Evolutionary conservation across 306 rosid genomes (phyloP).

Genomic region (Glycyrrhiza uralensis): DNA sequence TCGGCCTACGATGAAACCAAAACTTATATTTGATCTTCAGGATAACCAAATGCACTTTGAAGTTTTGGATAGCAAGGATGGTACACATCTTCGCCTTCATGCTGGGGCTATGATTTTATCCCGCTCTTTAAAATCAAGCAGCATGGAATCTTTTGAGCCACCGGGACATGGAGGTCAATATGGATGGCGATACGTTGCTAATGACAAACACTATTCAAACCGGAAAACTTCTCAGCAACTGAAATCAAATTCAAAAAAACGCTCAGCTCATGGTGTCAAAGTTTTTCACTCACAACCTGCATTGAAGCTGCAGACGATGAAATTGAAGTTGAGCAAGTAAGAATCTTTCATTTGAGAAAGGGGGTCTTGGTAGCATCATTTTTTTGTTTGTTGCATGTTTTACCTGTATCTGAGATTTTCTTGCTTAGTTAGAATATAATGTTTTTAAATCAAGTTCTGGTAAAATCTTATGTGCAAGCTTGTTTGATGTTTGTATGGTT

Average conservation of each 20-base stretch:
- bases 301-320: constrained; percentile 86
- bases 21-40: constrained; percentile 89
- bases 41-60: constrained; percentile 98
- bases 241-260: constrained; percentile 86
- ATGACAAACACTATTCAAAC: constrained; percentile 86
- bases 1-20: constrained; percentile 54
- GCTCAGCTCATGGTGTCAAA: constrained; percentile 86
- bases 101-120: constrained; percentile 87
- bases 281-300: constrained; percentile 94
- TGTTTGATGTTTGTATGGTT: constrained; percentile 20
- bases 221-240: constrained; percentile 90
- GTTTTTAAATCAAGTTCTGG: background rate
- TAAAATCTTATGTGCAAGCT: background rate
- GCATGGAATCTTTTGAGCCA: constrained; percentile 63
- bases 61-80: constrained; percentile 65
- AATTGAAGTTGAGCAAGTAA: constrained; percentile 94
- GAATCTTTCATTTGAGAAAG: constrained; percentile 14
- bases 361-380: background rate
- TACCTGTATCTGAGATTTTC: background rate
- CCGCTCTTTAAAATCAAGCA: constrained; percentile 45
- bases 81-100: constrained; percentile 67
- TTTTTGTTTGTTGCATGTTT: background rate
- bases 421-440: background rate
- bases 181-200: constrained; percentile 84
- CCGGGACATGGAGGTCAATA: constrained; percentile 77